phyloP scores from a whole-genome alignment of 2,329 filamentous ascomycete species.

The Xylariaceae sp. region DNA sequence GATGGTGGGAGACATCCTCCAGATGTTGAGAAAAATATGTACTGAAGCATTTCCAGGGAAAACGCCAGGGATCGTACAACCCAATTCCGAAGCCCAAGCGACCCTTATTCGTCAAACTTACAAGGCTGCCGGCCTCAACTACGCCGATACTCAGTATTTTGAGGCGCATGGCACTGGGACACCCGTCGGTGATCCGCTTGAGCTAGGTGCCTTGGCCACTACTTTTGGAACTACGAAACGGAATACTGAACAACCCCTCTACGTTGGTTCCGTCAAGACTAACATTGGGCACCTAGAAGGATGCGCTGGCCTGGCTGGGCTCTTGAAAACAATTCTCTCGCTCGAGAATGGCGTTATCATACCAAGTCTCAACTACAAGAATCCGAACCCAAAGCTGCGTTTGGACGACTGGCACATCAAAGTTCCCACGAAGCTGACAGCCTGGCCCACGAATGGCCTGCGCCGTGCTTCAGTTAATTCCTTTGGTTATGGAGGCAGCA shows the following conservation, averaged over 20 bases:
- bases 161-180: conserved; percentile 44
- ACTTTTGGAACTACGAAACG: conserved; percentile 17
- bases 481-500: conserved; percentile 41
- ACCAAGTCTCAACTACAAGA: conserved; percentile 43
- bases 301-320: conserved; percentile 33
- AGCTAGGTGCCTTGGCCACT: conserved; percentile 34
- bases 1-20: conserved; percentile 46
- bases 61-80: conserved; percentile 54
- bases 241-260: background rate
- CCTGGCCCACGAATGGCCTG: conserved; percentile 30
- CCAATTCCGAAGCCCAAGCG: conserved; percentile 47
- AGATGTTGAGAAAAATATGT: background rate
- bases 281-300: conserved; percentile 42
- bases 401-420: background rate
- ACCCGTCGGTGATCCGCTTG: conserved; percentile 23
- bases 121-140: conserved; percentile 39
- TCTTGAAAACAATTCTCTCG: conserved; percentile 34
- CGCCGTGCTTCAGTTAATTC: conserved; percentile 38
- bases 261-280: conserved; percentile 33
- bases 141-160: conserved; percentile 34
- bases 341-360: conserved; percentile 35
- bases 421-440: background rate
- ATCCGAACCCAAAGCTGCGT: conserved; percentile 37
- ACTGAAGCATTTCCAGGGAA: background rate
- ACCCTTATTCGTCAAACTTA: conserved; percentile 45